Percentiles rank a stretch among this genome's conserved stretches.
phyloP scores from a whole-genome alignment of 768 basidiomycete genomes.

The Pleurotus tuber-regium region DNA sequence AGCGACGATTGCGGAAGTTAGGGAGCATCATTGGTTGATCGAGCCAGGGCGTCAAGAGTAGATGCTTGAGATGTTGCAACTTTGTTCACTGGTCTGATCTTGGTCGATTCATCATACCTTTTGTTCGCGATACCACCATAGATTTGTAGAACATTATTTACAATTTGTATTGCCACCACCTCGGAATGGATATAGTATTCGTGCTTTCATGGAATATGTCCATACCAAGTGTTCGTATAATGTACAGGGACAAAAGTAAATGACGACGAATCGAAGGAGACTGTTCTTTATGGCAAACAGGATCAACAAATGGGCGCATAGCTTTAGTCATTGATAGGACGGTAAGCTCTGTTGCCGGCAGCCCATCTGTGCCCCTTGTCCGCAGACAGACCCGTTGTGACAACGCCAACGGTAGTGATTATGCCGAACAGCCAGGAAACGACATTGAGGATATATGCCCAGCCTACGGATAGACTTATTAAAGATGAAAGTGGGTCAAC shows the following conservation, averaged over 20 bases:
- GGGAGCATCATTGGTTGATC: constrained; percentile 79
- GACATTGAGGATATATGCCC: constrained; percentile 56
- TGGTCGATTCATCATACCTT: neutral
- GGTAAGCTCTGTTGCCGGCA: constrained; percentile 71
- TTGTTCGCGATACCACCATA: too few species aligned
- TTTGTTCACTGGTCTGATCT: constrained; percentile 3
- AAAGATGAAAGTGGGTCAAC: neutral
- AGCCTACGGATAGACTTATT: constrained; percentile 36
- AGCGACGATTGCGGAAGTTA: constrained; percentile 79
- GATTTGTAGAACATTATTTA: too few species aligned
- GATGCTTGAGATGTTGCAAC: constrained; percentile 12
- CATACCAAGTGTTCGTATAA: too few species aligned
- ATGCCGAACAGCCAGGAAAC: constrained; percentile 62
- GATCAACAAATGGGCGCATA: too few species aligned
- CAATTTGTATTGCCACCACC: too few species aligned
- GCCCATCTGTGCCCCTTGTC: constrained; percentile 69
- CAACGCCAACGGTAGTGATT: constrained; percentile 49
- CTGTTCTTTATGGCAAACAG: too few species aligned
- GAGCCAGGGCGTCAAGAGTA: neutral
- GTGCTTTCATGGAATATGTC: too few species aligned
- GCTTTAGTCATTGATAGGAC: constrained; percentile 28
- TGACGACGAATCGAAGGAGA: too few species aligned
- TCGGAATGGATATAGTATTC: too few species aligned
- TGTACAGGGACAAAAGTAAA: too few species aligned
- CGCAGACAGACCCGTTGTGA: constrained; percentile 62